Evolutionary conservation across 192 early-diverging fungal species (phyloP).

Genomic region (Linnemannia elongata): DNA sequence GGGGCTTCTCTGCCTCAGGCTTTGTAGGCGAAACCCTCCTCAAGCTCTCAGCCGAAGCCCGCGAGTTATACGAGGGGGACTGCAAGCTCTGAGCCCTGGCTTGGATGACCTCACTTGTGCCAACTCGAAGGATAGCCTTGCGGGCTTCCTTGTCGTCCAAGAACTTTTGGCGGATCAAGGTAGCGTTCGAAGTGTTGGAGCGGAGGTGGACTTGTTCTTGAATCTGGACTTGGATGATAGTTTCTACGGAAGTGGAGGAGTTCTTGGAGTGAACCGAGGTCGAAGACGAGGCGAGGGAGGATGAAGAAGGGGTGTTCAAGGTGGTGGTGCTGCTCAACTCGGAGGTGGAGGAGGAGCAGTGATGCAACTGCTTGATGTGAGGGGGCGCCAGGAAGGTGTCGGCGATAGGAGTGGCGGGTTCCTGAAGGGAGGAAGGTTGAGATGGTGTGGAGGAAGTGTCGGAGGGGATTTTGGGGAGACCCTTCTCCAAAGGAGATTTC

Average conservation of each 20-base stretch:
- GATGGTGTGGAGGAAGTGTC: neutral
- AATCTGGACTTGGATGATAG: neutral
- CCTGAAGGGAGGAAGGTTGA: neutral
- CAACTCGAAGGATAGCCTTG: slow-evolving; percentile 35
- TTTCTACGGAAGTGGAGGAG: slow-evolving; percentile 12
- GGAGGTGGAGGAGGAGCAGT: slow-evolving; percentile 15
- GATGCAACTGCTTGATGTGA: slow-evolving; percentile 4
- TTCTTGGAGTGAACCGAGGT: slow-evolving; percentile 22
- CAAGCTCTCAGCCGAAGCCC: neutral
- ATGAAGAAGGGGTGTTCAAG: neutral
- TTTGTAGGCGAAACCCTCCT: neutral
- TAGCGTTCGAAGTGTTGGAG: neutral
- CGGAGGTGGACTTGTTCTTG: neutral
- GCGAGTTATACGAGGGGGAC: slow-evolving; percentile 19
- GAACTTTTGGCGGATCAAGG: slow-evolving; percentile 26
- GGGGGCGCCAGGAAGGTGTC: slow-evolving; percentile 15
- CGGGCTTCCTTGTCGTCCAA: slow-evolving; percentile 32
- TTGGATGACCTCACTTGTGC: slow-evolving; percentile 25
- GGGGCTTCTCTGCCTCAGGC: slow-evolving; percentile 19
- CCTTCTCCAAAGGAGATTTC: neutral
- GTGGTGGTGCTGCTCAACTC: slow-evolving; percentile 32
- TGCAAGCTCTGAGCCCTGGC: slow-evolving; percentile 31
- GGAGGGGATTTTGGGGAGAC: neutral
- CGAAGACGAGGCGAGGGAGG: slow-evolving; percentile 10
- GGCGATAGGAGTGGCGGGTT: slow-evolving; percentile 20